phyloP scores from a whole-genome alignment of 2,329 filamentous ascomycete species.

The Fusarium sp. region DNA sequence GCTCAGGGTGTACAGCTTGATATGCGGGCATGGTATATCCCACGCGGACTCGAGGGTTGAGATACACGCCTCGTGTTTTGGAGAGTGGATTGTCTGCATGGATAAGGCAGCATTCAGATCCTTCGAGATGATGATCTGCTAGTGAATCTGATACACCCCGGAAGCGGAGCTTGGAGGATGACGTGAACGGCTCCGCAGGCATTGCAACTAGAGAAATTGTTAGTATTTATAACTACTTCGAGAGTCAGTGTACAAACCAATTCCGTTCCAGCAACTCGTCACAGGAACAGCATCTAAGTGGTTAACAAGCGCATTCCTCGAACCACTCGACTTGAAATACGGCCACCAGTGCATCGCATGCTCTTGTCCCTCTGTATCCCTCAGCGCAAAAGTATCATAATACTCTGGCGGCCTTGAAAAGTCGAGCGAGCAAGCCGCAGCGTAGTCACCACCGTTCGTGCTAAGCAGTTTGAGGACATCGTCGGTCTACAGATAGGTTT shows the following conservation, averaged over 20 bases:
- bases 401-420: constrained; percentile 68
- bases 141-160: constrained; percentile 75
- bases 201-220: constrained; percentile 58
- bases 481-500: constrained; percentile 59
- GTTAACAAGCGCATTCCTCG: constrained; percentile 67
- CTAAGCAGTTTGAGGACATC: constrained; percentile 70
- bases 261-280: constrained; percentile 63
- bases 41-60: constrained; percentile 79
- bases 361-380: constrained; percentile 66
- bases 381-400: constrained; percentile 75
- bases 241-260: constrained; percentile 48
- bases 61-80: constrained; percentile 68
- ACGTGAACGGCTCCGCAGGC: constrained; percentile 70
- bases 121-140: constrained; percentile 75
- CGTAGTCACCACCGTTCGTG: constrained; percentile 72
- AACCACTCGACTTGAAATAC: constrained; percentile 67
- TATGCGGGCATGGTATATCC: constrained; percentile 73
- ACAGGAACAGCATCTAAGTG: constrained; percentile 63
- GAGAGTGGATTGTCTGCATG: constrained; percentile 78
- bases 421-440: constrained; percentile 74
- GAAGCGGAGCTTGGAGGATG: constrained; percentile 66
- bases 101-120: constrained; percentile 84
- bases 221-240: constrained; percentile 8
- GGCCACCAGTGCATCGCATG: constrained; percentile 71
- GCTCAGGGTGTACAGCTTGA: constrained; percentile 59